Conservation (phyloP, 768 basidiomycete species). For the Lepiota brunneoincarnata region DNA sequence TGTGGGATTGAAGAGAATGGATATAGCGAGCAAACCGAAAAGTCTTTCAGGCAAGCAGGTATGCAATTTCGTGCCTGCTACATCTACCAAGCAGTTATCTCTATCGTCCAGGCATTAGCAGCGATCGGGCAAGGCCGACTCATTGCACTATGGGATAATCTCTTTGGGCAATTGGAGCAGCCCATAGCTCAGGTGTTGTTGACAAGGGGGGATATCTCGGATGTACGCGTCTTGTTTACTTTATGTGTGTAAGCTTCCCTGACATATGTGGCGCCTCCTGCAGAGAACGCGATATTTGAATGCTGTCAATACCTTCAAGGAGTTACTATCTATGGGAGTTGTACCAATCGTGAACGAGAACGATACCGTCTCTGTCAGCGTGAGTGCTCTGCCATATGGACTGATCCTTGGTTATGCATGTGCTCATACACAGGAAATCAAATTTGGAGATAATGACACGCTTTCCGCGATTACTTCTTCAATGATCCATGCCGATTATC, state of each 20-base stretch:
- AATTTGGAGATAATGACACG: conserved; percentile 99
- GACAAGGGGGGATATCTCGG: conserved; percentile 95
- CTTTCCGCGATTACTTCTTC: conserved; percentile 95
- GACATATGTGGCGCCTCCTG: conserved; percentile 13
- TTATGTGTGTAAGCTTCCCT: neutral
- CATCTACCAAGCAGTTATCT: neutral
- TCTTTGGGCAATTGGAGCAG: conserved; percentile 91
- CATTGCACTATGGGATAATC: conserved; percentile 95
- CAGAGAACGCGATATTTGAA: conserved; percentile 95
- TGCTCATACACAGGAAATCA: conserved; percentile 79
- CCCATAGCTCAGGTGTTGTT: conserved; percentile 94
- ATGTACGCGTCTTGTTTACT: conserved; percentile 49
- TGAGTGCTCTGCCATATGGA: conserved; percentile 38
- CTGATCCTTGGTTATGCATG: neutral
- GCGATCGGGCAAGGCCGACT: conserved; percentile 96
- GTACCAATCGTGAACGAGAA: conserved; percentile 99
- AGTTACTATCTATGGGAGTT: conserved; percentile 89
- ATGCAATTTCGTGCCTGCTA: conserved; percentile 21
- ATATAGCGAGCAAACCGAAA: conserved; percentile 74
- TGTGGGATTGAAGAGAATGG: conserved; percentile 92
- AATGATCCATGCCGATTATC: conserved; percentile 97
- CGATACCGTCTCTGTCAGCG: conserved; percentile 96
- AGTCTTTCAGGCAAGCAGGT: conserved; percentile 90
- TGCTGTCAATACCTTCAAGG: conserved; percentile 92
- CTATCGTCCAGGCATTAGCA: conserved; percentile 71